Conservation (phyloP, 129 eudicot genomes). For the Flaveria sonorensis region DNA sequence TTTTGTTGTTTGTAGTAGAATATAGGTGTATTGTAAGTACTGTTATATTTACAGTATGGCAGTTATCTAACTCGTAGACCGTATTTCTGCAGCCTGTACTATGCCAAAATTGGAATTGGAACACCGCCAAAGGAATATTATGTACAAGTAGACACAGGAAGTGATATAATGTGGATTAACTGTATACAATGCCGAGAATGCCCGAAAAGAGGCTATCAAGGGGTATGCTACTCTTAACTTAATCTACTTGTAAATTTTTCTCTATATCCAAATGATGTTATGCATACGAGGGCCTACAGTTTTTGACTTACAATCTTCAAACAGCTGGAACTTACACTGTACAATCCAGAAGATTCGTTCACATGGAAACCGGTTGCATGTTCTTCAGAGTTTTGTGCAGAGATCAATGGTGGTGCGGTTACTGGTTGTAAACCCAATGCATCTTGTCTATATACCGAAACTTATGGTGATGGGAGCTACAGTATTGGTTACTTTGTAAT, state of each 20-base stretch:
- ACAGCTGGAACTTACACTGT: constrained; percentile 80
- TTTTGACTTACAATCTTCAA: background rate
- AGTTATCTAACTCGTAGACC: background rate
- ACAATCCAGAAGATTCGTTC: constrained; percentile 63
- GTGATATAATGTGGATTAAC: constrained; percentile 84
- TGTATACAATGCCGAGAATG: constrained; percentile 74
- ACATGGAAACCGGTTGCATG: constrained; percentile 60
- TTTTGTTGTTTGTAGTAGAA: background rate
- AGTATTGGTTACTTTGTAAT: constrained; percentile 74
- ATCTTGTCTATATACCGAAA: constrained; percentile 63
- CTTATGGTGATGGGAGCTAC: constrained; percentile 76
- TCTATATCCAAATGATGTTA: background rate
- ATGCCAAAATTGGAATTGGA: constrained; percentile 80
- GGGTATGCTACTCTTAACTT: constrained; percentile 46
- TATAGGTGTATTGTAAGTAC: background rate
- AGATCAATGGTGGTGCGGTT: constrained; percentile 52
- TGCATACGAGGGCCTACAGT: constrained; percentile 13
- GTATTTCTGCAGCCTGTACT: constrained; percentile 64
- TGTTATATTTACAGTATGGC: background rate
- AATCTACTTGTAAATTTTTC: background rate
- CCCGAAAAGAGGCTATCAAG: constrained; percentile 74
- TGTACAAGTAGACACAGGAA: constrained; percentile 92
- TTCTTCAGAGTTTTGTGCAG: constrained; percentile 53
- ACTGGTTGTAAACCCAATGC: constrained; percentile 53
- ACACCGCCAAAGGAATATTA: constrained; percentile 76